Conservation (phyloP, 495 filamentous ascomycete species). For the Friedmanniomyces simplex region DNA sequence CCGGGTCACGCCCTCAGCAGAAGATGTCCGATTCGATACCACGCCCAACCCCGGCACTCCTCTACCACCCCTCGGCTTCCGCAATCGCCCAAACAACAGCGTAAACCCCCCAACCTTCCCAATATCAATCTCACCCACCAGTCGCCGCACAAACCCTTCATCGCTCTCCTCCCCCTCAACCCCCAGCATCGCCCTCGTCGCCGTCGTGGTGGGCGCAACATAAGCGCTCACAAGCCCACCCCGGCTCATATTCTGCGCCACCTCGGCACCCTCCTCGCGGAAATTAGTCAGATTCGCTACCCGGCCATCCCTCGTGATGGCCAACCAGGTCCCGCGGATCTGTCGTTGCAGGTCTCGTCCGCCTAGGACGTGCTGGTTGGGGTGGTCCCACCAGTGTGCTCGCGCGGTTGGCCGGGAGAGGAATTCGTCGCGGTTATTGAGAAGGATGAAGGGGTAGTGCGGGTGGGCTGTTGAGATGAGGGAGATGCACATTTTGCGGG, state of each 20-base stretch:
- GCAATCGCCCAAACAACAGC: slow-evolving; percentile 73
- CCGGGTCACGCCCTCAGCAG: slow-evolving; percentile 13
- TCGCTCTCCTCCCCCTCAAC: slow-evolving; percentile 32
- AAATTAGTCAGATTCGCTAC: slow-evolving; percentile 93
- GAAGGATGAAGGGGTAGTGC: slow-evolving; percentile 73
- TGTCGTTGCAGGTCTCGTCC: slow-evolving; percentile 57
- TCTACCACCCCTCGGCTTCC: slow-evolving; percentile 32
- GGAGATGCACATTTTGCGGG: slow-evolving; percentile 74
- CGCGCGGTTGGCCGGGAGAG: slow-evolving; percentile 76
- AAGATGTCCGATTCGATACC: slow-evolving; percentile 73
- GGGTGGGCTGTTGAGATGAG: slow-evolving; percentile 85
- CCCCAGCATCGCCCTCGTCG: too few species aligned
- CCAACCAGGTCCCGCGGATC: slow-evolving; percentile 83
- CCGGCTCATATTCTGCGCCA: slow-evolving; percentile 55
- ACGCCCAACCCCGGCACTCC: slow-evolving; percentile 52
- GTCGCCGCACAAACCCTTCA: slow-evolving; percentile 54
- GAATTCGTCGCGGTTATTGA: slow-evolving; percentile 94
- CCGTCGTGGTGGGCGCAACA: slow-evolving; percentile 41
- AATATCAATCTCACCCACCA: slow-evolving; percentile 57
- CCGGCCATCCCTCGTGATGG: slow-evolving; percentile 72
- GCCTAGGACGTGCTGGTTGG: slow-evolving; percentile 50
- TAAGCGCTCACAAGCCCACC: slow-evolving; percentile 83
- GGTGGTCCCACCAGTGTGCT: slow-evolving; percentile 70
- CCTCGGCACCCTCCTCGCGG: slow-evolving; percentile 57
- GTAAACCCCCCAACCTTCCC: slow-evolving; percentile 84